Percentiles rank a stretch among this genome's conserved stretches.
Conservation (phyloP, 106 monocot species). For the Chionographis japonica region DNA sequence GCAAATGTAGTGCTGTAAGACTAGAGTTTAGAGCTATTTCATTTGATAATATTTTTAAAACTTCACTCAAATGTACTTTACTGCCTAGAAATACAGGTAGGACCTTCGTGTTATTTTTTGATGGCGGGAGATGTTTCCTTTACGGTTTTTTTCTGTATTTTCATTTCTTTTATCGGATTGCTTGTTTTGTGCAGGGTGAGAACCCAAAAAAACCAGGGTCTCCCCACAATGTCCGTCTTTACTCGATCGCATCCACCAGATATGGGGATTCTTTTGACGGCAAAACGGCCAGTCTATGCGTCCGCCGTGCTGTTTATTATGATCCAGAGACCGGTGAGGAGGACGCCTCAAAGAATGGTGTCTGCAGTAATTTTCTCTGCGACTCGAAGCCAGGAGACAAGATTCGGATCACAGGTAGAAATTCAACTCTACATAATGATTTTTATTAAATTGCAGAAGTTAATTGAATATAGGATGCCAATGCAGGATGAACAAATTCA, state of each 20-base stretch:
- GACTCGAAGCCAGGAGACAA: slow-evolving; percentile 89
- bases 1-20: too few species aligned
- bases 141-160: not conserved
- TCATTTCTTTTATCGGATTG: not conserved
- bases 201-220: slow-evolving; percentile 93
- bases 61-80: not conserved
- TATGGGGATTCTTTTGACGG: slow-evolving; percentile 97
- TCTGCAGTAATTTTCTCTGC: slow-evolving; percentile 98
- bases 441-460: not conserved
- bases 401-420: slow-evolving; percentile 75
- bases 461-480: too few species aligned
- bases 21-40: too few species aligned
- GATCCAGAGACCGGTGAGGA: slow-evolving; percentile 93
- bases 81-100: too few species aligned
- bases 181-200: slow-evolving; percentile 63
- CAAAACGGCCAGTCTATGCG: slow-evolving; percentile 85
- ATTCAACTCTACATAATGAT: not conserved
- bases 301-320: slow-evolving; percentile 92
- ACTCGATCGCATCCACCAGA: slow-evolving; percentile 95
- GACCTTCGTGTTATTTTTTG: too few species aligned
- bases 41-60: not conserved
- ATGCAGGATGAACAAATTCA: too few species aligned
- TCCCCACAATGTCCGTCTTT: slow-evolving; percentile 84
- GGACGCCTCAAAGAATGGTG: slow-evolving; percentile 87
- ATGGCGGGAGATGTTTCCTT: too few species aligned